phyloP scores from a whole-genome alignment of 805 yeast genomes.

The Saccharomyces paradoxus region DNA sequence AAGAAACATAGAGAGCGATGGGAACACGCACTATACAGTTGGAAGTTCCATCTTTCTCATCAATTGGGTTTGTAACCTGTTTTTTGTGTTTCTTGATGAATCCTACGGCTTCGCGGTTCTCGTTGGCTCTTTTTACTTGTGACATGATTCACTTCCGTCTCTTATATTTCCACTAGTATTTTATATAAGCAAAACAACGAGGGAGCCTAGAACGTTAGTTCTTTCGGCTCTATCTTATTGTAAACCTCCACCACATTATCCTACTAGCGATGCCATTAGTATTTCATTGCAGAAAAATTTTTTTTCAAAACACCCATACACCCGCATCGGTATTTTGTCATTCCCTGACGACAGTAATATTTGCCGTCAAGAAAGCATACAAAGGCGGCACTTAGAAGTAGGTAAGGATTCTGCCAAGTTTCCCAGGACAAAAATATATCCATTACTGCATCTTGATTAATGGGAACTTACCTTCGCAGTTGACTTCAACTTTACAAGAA shows the following conservation, averaged over 20 bases:
- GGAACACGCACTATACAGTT: slow-evolving; percentile 30
- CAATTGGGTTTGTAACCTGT: slow-evolving; percentile 22
- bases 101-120: slow-evolving; percentile 11
- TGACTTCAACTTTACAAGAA: no score
- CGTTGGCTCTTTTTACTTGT: slow-evolving; percentile 22
- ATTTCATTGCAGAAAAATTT: not conserved
- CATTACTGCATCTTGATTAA: not conserved
- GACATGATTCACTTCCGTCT: slow-evolving; percentile 7
- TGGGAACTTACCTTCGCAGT: no score
- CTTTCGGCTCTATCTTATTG: not conserved
- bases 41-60: slow-evolving; percentile 24
- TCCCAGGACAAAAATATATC: not conserved
- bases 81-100: slow-evolving; percentile 27
- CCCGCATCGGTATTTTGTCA: not conserved
- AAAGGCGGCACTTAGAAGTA: not conserved
- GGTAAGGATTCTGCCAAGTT: not conserved
- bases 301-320: not conserved
- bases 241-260: not conserved
- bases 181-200: not conserved
- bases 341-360: not conserved
- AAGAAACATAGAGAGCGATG: slow-evolving; percentile 59
- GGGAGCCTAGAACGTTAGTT: not conserved
- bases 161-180: not conserved
- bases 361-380: not conserved
- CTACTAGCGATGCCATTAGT: not conserved